Percentiles rank a stretch among this genome's conserved stretches.
Evolutionary conservation across 805 yeast genomes (phyloP).

Genomic region (Ogataea paraovalis): DNA sequence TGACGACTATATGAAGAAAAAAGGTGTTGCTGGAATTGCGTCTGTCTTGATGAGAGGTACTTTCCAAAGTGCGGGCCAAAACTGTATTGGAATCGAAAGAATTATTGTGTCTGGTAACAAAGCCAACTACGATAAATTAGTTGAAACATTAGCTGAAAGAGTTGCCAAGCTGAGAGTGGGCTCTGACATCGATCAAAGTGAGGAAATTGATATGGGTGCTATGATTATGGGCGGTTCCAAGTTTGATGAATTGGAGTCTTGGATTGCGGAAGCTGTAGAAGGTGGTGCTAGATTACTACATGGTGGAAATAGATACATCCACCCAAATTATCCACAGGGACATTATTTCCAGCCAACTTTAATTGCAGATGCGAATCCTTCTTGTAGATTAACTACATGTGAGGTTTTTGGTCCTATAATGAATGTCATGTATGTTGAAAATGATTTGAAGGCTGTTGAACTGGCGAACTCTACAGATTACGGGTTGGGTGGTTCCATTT

Average conservation of each 20-base stretch:
- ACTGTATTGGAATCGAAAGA: slow-evolving; percentile 96
- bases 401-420: slow-evolving; percentile 95
- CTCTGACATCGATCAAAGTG: slow-evolving; percentile 86
- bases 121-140: slow-evolving; percentile 61
- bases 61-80: slow-evolving; percentile 96
- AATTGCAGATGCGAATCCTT: slow-evolving; percentile 71
- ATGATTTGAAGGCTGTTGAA: slow-evolving; percentile 62
- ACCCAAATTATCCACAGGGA: slow-evolving; percentile 94
- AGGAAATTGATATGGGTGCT: slow-evolving; percentile 95
- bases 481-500: slow-evolving; percentile 91
- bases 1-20: slow-evolving; percentile 64
- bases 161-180: slow-evolving; percentile 70
- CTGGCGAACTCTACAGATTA: slow-evolving; percentile 82
- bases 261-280: slow-evolving; percentile 68
- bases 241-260: slow-evolving; percentile 60
- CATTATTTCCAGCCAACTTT: slow-evolving; percentile 91
- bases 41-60: slow-evolving; percentile 91
- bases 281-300: slow-evolving; percentile 75
- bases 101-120: slow-evolving; percentile 68
- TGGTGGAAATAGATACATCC: slow-evolving; percentile 79
- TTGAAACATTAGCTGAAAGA: slow-evolving; percentile 51
- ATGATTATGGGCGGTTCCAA: slow-evolving; percentile 73
- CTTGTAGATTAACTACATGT: slow-evolving; percentile 76
- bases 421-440: slow-evolving; percentile 68
- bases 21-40: slow-evolving; percentile 47